A percentile compares a stretch with the other conserved stretches of the same genome.
Evolutionary conservation across 805 yeast genomes (phyloP).

Genomic region (Saccharomycopsis babjevae): DNA sequence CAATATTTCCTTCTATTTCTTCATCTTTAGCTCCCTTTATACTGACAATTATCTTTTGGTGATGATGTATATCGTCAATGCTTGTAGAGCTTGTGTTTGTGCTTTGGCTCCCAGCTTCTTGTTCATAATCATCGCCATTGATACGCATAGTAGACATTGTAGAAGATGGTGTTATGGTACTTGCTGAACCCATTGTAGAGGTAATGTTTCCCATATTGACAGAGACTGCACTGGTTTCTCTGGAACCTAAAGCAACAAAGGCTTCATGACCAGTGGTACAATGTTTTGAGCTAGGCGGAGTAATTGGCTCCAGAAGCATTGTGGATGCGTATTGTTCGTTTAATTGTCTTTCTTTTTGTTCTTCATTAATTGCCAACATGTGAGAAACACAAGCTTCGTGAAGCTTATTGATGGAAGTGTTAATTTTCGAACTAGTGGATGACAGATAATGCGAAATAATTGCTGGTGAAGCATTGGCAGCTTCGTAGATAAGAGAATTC

Average conservation of each 20-base stretch:
- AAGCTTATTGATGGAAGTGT: conserved; percentile 8
- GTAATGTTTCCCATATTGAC: background rate
- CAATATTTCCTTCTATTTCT: background rate
- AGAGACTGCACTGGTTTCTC: background rate
- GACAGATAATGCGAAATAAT: conserved; percentile 13
- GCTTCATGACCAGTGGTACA: background rate
- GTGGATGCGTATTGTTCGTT: background rate
- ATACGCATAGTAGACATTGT: background rate
- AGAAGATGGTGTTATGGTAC: background rate
- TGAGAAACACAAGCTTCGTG: conserved; percentile 17
- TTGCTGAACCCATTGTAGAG: background rate
- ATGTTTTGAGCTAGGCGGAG: background rate
- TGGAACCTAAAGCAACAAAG: background rate
- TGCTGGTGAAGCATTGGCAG: conserved; percentile 16
- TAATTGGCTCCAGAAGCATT: background rate
- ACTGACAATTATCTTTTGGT: background rate
- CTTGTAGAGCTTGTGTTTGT: background rate
- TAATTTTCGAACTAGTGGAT: background rate
- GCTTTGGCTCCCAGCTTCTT: background rate
- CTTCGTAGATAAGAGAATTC: conserved; percentile 10
- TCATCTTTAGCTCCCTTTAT: background rate
- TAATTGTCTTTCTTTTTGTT: conserved; percentile 5
- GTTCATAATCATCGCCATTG: background rate
- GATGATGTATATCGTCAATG: background rate
- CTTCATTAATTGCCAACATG: conserved; percentile 18